Conservation (phyloP, 768 basidiomycete species). For the Sporobolomyces phaffii region DNA sequence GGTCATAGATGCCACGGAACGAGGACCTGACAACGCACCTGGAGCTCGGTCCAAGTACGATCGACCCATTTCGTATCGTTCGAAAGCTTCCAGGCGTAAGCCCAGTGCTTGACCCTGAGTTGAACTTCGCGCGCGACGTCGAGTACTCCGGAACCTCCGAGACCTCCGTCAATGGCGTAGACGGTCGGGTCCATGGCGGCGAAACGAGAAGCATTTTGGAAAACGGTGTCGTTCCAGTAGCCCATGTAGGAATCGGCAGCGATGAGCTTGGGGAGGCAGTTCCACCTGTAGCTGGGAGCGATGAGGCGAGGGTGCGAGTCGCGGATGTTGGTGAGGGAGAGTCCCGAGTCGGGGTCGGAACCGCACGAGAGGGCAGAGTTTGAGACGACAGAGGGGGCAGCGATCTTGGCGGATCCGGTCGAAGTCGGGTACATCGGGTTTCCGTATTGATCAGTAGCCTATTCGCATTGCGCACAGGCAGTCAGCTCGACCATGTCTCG, state of each 20-base stretch:
- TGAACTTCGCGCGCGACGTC: slow-evolving; percentile 86
- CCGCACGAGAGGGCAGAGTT: slow-evolving; percentile 63
- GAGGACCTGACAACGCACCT: slow-evolving; percentile 53
- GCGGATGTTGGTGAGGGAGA: slow-evolving; percentile 61
- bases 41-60: slow-evolving; percentile 72
- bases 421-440: slow-evolving; percentile 54
- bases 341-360: slow-evolving; percentile 59
- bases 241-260: slow-evolving; percentile 74
- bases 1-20: not conserved
- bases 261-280: slow-evolving; percentile 69
- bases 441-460: slow-evolving; percentile 37
- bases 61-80: slow-evolving; percentile 89
- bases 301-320: slow-evolving; percentile 81
- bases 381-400: slow-evolving; percentile 51
- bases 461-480: not conserved
- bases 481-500: no score
- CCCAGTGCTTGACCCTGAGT: slow-evolving; percentile 74
- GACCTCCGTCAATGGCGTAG: slow-evolving; percentile 68
- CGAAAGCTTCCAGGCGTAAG: slow-evolving; percentile 82
- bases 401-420: slow-evolving; percentile 53
- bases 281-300: slow-evolving; percentile 88
- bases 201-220: slow-evolving; percentile 76
- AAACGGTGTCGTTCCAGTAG: slow-evolving; percentile 84
- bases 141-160: slow-evolving; percentile 69
- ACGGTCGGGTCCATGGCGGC: slow-evolving; percentile 53